Evolutionary conservation across 2,329 filamentous ascomycete species (phyloP), one percentile per base, ranked within the genome.

Genomic region (Botryosphaeria agaves): DNA sequence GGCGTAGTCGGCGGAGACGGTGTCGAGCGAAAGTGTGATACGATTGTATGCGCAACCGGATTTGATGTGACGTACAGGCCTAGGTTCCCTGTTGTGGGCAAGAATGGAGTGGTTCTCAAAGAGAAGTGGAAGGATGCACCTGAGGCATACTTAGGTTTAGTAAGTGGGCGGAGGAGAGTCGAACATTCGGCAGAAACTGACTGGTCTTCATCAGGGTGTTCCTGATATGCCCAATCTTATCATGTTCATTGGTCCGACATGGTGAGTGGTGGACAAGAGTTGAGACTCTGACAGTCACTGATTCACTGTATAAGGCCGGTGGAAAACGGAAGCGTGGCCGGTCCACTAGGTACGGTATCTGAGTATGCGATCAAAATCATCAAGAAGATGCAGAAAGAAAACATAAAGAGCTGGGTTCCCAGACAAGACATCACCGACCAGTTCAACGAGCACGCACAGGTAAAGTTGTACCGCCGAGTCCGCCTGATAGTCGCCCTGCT

Each of bases 331-430:
- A 51, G 45, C 3, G 56, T 62, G 1, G 55, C 57, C 32, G 56
- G 55, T 0, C 53, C 57, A 0, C 33, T 61, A 3, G 40, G 51
- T 5, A 32, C 34, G 2, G 56, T 60, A 7, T 43, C 48, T 8
- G 46, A 55, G 8, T 62, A 62, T 36, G 41, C 50, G 3, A 36
- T 60, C 17, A 44, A 55, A 33, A 43, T 59, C 15, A 54, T 61
- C 39, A 52, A 56, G 36, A 59, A 59, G 41, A 57, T 59, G 52
- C 57, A 61, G 36, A 52, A 49, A 20, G 57, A 61, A 26, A 53
- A 58, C 34, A 53, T 62, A 37, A 50, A 49, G 18, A 50, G 46
- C 31, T 58, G 49, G 50, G 47, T 48, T 3, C 53, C 57, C 0
- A 44, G 45, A 9, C 54, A 57, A 33, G 49, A 52, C 11, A 48